phyloP scores from a whole-genome alignment of 208 protist species.

The Kentomonas sorsogonicus region DNA sequence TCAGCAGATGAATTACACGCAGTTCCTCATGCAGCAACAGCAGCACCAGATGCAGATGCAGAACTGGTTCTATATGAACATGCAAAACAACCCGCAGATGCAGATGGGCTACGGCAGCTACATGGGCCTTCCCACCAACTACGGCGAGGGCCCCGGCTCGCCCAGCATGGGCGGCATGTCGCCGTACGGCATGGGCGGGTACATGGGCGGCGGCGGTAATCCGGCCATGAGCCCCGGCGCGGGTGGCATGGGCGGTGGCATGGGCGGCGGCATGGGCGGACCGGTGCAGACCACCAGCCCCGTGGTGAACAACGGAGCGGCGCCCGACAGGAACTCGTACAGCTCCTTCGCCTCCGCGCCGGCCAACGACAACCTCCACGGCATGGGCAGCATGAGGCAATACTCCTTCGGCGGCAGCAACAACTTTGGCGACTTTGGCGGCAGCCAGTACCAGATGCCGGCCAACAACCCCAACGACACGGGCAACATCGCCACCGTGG shows the following conservation, averaged over 20 bases:
- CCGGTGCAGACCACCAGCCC: no score
- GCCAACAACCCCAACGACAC: conserved; percentile 1
- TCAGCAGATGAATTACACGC: neutral
- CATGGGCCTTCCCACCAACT: no score
- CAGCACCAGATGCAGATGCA: neutral
- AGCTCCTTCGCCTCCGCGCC: no score
- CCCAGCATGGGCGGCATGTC: no score
- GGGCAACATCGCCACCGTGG: conserved; percentile 1
- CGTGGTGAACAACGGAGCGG: no score
- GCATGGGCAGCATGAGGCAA: no score
- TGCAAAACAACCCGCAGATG: neutral
- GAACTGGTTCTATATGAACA: neutral
- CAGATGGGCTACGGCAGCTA: neutral
- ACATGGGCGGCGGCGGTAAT: no score
- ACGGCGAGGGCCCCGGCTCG: no score
- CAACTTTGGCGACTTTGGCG: neutral
- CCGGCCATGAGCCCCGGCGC: conserved; percentile 20
- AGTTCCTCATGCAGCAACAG: neutral
- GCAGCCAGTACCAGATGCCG: neutral
- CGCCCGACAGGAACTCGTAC: no score
- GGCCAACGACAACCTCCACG: no score
- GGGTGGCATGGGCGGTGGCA: conserved; percentile 21
- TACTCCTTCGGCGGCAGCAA: conserved; percentile 6
- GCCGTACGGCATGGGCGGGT: no score
- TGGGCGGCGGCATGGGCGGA: conserved; percentile 14